Percentiles rank a stretch among this genome's conserved stretches.
phyloP scores from a whole-genome alignment of 148 eudicot genomes.

The Arbutus unedo region DNA sequence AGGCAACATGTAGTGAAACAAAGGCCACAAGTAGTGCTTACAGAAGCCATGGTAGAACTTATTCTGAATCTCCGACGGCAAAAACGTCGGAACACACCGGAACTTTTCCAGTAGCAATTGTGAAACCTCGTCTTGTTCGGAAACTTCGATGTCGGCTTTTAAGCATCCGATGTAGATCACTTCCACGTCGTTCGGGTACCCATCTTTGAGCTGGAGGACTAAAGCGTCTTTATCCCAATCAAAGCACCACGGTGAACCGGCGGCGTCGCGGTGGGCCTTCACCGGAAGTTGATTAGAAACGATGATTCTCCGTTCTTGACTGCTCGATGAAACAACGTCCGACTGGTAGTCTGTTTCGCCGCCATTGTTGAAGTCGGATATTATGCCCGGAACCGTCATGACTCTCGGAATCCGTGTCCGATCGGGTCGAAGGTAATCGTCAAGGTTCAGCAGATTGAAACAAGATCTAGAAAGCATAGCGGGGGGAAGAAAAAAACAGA shows the following conservation, averaged over 20 bases:
- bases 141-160: constrained; percentile 38
- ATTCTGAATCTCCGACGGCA: constrained; percentile 43
- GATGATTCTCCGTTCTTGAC: constrained; percentile 32
- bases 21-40: constrained; percentile 79
- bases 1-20: constrained; percentile 79
- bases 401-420: constrained; percentile 31
- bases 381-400: constrained; percentile 47
- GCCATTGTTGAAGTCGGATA: constrained; percentile 28
- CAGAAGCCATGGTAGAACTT: constrained; percentile 80
- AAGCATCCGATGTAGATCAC: constrained; percentile 58
- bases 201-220: constrained; percentile 57
- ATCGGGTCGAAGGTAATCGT: constrained; percentile 28
- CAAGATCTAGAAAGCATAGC: constrained; percentile 32
- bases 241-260: constrained; percentile 37
- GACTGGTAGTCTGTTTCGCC: background rate
- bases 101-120: constrained; percentile 41
- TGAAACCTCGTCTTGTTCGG: constrained; percentile 62
- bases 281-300: constrained; percentile 64
- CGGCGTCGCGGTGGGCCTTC: constrained; percentile 28
- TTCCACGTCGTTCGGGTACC: constrained; percentile 44
- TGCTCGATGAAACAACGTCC: constrained; percentile 18
- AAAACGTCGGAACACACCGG: constrained; percentile 66
- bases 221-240: constrained; percentile 59
- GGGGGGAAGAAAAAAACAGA: background rate
- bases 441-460: constrained; percentile 36